Evolutionary conservation across 805 yeast genomes (phyloP).

Genomic region (Candida lessepsii): DNA sequence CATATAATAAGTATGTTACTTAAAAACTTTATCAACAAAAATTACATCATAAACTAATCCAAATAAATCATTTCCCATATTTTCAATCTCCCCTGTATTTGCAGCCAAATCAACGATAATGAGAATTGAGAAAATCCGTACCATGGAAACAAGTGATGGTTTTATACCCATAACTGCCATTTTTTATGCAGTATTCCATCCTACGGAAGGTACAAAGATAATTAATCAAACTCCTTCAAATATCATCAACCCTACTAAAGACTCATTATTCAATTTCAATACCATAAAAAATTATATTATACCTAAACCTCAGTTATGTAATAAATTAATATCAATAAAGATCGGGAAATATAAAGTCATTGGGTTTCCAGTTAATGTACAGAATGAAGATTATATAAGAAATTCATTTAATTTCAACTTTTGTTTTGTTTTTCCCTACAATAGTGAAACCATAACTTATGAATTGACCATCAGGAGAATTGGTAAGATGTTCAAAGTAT

Average conservation of each 20-base stretch:
- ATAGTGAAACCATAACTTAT: constrained; percentile 78
- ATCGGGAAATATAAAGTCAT: constrained; percentile 68
- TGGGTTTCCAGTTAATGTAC: constrained; percentile 87
- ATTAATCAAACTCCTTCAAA: constrained; percentile 88
- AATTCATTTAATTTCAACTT: constrained; percentile 92
- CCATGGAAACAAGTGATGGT: constrained; percentile 44
- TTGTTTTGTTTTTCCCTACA: constrained; percentile 85
- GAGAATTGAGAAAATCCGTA: constrained; percentile 1
- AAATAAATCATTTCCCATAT: background rate
- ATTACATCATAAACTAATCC: background rate
- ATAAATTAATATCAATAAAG: constrained; percentile 72
- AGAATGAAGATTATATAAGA: constrained; percentile 73
- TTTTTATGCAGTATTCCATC: constrained; percentile 91
- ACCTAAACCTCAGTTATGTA: constrained; percentile 90
- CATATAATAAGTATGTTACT: background rate
- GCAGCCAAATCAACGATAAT: background rate
- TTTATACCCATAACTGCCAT: constrained; percentile 87
- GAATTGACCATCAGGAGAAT: constrained; percentile 81
- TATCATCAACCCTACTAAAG: constrained; percentile 41
- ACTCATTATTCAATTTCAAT: constrained; percentile 66
- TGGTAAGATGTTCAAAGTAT: constrained; percentile 83
- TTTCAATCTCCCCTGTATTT: background rate
- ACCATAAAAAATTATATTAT: constrained; percentile 85
- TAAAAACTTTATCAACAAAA: too few species aligned
- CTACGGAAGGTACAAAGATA: constrained; percentile 92